phyloP scores from a whole-genome alignment of 345 rosid species.

The Rhizophora mangle region DNA sequence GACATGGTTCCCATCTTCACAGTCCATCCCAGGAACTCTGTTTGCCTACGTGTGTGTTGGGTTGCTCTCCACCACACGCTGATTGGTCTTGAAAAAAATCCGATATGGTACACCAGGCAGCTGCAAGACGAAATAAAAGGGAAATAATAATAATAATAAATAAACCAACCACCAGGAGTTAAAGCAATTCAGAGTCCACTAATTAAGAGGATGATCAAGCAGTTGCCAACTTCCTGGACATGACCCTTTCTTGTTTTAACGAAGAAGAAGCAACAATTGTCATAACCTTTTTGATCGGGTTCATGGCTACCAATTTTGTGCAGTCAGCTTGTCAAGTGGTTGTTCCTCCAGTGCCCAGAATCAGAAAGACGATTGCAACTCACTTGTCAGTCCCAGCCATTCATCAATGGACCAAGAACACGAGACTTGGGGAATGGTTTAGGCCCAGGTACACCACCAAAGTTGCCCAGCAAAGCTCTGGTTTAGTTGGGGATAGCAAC shows the following conservation, averaged over 20 bases:
- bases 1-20: too few relatives aligned
- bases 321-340: slow-evolving; percentile 24
- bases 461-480: slow-evolving; percentile 41
- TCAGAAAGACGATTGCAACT: slow-evolving; percentile 18
- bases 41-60: too few relatives aligned
- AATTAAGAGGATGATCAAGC: not conserved
- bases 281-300: slow-evolving; percentile 6
- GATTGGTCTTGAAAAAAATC: too few relatives aligned
- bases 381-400: slow-evolving; percentile 14
- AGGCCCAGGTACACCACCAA: slow-evolving; percentile 27
- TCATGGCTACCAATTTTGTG: slow-evolving; percentile 36
- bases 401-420: slow-evolving; percentile 19
- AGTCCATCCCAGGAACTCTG: too few relatives aligned
- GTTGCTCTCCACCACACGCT: too few relatives aligned
- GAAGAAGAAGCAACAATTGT: not conserved
- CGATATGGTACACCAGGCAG: too few relatives aligned
- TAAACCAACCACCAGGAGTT: too few relatives aligned
- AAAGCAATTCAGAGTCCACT: too few relatives aligned
- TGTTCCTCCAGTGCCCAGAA: slow-evolving; percentile 16
- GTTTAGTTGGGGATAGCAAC: slow-evolving; percentile 17
- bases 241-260: slow-evolving; percentile 1
- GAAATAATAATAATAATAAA: too few relatives aligned
- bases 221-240: not conserved
- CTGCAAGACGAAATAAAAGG: too few relatives aligned
- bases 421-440: slow-evolving; percentile 24